A percentile compares a stretch with the other conserved stretches of the same genome.
phyloP scores from a whole-genome alignment of 2,329 filamentous ascomycete species.

The Dactylellina haptotyla region DNA sequence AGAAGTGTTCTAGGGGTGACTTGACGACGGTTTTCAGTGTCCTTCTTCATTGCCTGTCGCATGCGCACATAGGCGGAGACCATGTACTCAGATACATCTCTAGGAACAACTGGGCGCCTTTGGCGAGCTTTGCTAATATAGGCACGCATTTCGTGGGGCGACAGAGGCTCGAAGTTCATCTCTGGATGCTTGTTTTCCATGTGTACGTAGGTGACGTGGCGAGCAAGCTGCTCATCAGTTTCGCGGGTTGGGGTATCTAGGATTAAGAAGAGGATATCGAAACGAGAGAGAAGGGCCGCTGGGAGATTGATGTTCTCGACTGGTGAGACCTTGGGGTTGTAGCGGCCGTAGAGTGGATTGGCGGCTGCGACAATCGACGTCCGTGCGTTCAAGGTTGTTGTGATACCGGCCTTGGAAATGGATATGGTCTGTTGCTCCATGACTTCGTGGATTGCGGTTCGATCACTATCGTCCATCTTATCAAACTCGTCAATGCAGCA shows the following conservation, averaged over 20 bases:
- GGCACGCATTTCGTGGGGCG: constrained; percentile 90
- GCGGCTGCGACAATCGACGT: constrained; percentile 96
- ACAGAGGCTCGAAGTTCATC: constrained; percentile 71
- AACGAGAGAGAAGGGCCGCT: constrained; percentile 94
- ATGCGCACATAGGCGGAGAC: constrained; percentile 95
- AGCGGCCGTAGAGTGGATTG: constrained; percentile 96
- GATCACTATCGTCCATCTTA: constrained; percentile 87
- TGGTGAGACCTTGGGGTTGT: constrained; percentile 95
- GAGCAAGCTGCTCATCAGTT: constrained; percentile 88
- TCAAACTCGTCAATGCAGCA: constrained; percentile 89
- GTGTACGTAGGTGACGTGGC: constrained; percentile 95
- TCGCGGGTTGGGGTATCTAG: constrained; percentile 93
- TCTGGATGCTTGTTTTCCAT: constrained; percentile 96
- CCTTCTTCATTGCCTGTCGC: constrained; percentile 88
- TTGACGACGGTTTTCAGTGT: constrained; percentile 84
- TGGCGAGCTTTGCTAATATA: constrained; percentile 93
- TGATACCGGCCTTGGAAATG: constrained; percentile 80
- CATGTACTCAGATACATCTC: constrained; percentile 91
- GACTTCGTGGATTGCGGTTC: constrained; percentile 85
- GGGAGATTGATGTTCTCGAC: constrained; percentile 99
- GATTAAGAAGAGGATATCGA: constrained; percentile 95
- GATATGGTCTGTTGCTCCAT: constrained; percentile 90
- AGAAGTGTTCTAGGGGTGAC: constrained; percentile 93
- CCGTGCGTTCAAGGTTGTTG: constrained; percentile 93
- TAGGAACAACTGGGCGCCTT: constrained; percentile 86